Conservation (phyloP, 2,329 filamentous ascomycete species). For the Aspergillus sp. region DNA sequence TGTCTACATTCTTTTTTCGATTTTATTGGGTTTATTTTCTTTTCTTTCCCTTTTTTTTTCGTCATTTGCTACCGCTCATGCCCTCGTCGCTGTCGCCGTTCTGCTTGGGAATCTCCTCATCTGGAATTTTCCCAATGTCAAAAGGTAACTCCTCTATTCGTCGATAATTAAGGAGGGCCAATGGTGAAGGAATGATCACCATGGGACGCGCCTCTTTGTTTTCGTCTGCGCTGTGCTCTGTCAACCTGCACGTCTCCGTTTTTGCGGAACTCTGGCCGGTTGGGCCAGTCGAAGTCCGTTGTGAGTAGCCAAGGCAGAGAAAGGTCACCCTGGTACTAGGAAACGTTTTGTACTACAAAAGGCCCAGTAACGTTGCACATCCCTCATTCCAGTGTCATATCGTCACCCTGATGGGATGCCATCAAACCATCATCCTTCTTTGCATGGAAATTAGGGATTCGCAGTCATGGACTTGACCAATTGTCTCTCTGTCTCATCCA, state of each 20-base stretch:
- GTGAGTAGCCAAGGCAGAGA: conserved; percentile 23
- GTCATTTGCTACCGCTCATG: background rate
- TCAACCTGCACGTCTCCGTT: conserved; percentile 34
- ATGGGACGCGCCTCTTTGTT: conserved; percentile 23
- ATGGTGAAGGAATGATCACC: conserved; percentile 9
- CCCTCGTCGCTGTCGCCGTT: conserved; percentile 1
- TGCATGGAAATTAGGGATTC: conserved; percentile 21
- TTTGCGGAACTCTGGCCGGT: conserved; percentile 20
- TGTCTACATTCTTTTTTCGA: conserved; percentile 16
- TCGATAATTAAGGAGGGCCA: background rate
- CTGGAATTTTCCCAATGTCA: conserved; percentile 12
- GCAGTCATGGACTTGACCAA: conserved; percentile 23
- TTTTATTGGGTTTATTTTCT: background rate
- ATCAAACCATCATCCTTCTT: conserved; percentile 20
- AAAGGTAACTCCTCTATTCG: conserved; percentile 5
- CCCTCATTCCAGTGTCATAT: background rate
- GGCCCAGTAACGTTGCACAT: conserved; percentile 37
- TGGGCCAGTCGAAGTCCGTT: conserved; percentile 16
- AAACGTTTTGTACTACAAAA: conserved; percentile 35
- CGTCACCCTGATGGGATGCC: conserved; percentile 30
- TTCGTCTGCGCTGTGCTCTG: conserved; percentile 24
- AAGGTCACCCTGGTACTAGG: conserved; percentile 27
- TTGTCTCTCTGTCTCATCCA: conserved; percentile 11
- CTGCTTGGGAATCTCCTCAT: conserved; percentile 1
- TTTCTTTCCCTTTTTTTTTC: conserved; percentile 9